Conservation (phyloP, 768 basidiomycete species). For the Rhodotorula toruloides region DNA sequence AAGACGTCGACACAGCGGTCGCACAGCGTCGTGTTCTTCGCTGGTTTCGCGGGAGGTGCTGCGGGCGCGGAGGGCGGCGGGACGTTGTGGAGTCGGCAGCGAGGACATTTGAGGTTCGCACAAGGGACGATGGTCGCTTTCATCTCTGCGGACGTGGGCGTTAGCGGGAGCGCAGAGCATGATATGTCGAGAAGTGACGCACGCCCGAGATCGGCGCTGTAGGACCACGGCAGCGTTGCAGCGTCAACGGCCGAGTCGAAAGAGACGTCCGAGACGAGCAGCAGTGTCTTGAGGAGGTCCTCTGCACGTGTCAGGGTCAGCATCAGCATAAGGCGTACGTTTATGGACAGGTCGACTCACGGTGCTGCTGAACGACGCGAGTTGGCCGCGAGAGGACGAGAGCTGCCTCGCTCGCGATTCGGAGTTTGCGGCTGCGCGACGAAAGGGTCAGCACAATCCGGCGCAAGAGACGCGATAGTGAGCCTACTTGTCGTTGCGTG, state of each 20-base stretch:
- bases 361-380: conserved; percentile 50
- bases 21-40: neutral
- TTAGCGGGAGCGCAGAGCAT: neutral
- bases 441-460: too few relatives aligned
- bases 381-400: conserved; percentile 54
- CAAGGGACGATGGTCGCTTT: conserved; percentile 61
- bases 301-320: neutral
- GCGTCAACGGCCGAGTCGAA: conserved; percentile 42
- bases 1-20: conserved; percentile 16
- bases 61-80: neutral
- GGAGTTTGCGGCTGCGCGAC: conserved; percentile 57
- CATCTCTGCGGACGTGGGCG: conserved; percentile 36
- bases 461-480: neutral
- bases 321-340: neutral
- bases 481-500: conserved; percentile 65
- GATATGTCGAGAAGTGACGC: too few relatives aligned
- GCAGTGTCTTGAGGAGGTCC: conserved; percentile 62
- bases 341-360: conserved; percentile 16
- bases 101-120: conserved; percentile 66
- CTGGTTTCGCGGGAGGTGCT: too few relatives aligned
- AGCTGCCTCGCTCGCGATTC: conserved; percentile 70
- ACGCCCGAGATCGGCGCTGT: neutral
- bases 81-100: conserved; percentile 62
- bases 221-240: neutral
- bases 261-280: conserved; percentile 70